Evolutionary conservation across 176 grass and related monocot species (phyloP).

Genomic region (Oryza meridionalis): DNA sequence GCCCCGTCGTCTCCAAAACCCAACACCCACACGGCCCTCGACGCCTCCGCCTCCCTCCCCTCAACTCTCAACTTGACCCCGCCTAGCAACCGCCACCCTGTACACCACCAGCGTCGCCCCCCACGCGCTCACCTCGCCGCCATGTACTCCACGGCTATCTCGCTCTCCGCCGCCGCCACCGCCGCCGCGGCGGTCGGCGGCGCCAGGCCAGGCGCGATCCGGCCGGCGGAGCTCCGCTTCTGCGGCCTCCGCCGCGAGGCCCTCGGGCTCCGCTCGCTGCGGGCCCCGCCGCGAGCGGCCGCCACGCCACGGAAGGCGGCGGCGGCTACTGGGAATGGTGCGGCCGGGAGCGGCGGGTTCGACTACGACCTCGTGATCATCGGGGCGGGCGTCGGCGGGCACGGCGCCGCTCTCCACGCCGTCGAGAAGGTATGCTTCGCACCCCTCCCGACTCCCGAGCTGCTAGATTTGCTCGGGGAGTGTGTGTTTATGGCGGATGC

Average conservation of each 20-base stretch:
- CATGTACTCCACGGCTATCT: constrained; percentile 49
- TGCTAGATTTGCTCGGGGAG: neutral
- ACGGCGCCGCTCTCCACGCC: constrained; percentile 77
- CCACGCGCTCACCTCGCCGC: neutral
- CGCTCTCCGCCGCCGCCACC: constrained; percentile 23
- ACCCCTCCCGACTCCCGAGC: too few relatives aligned
- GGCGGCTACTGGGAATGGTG: constrained; percentile 46
- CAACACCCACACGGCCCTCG: constrained; percentile 16
- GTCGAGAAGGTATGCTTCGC: constrained; percentile 59
- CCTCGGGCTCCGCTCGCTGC: constrained; percentile 36
- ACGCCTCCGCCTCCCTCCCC: constrained; percentile 14
- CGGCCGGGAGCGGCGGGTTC: constrained; percentile 45
- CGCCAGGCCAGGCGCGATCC: constrained; percentile 20
- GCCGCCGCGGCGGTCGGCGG: neutral
- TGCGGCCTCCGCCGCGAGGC: constrained; percentile 68
- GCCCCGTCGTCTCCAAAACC: constrained; percentile 44
- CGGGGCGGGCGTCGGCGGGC: constrained; percentile 73
- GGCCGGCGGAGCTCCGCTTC: constrained; percentile 40
- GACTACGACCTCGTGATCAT: constrained; percentile 87
- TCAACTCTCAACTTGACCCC: neutral
- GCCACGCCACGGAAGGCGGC: neutral
- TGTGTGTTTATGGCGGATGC: constrained; percentile 1
- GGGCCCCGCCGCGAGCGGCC: neutral
- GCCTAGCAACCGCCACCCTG: neutral
- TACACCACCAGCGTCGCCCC: neutral